A percentile compares a stretch with the other conserved stretches of the same genome.
Conservation (phyloP, 2,329 filamentous ascomycete species). For the Pseudocercospora eumusae region DNA sequence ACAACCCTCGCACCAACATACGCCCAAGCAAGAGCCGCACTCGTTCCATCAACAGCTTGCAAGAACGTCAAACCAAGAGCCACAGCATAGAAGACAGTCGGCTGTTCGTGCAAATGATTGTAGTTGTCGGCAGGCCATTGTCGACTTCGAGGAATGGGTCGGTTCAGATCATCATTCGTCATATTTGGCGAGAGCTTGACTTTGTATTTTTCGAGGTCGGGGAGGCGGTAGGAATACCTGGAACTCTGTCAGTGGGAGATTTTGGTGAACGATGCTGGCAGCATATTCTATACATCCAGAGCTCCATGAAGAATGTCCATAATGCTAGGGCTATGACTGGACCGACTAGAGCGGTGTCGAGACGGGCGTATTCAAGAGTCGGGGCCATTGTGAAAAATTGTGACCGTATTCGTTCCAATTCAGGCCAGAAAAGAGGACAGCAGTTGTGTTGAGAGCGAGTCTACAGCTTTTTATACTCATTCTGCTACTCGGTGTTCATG, state of each 20-base stretch:
- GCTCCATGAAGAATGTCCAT: constrained; percentile 25
- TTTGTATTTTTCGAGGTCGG: constrained; percentile 24
- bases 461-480: background rate
- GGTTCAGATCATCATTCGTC: constrained; percentile 14
- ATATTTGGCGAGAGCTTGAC: constrained; percentile 18
- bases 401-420: background rate
- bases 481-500: background rate
- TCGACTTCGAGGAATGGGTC: constrained; percentile 18
- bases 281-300: constrained; percentile 20
- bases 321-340: constrained; percentile 19
- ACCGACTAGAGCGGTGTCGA: constrained; percentile 13
- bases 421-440: background rate
- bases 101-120: constrained; percentile 30
- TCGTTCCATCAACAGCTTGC: constrained; percentile 33
- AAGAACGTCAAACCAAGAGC: constrained; percentile 42
- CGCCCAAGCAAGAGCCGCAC: constrained; percentile 45
- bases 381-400: background rate
- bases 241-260: background rate
- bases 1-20: constrained; percentile 46
- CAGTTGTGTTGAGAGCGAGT: background rate
- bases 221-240: constrained; percentile 25
- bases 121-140: constrained; percentile 28
- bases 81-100: constrained; percentile 46
- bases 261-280: background rate
- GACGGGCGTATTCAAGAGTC: constrained; percentile 9